A percentile compares a stretch with the other conserved stretches of the same genome.
These are phyloP conservation scores for Corylus avellana DNA, from an alignment of 306 rosid species.

Conservation along the genomic window DNA sequence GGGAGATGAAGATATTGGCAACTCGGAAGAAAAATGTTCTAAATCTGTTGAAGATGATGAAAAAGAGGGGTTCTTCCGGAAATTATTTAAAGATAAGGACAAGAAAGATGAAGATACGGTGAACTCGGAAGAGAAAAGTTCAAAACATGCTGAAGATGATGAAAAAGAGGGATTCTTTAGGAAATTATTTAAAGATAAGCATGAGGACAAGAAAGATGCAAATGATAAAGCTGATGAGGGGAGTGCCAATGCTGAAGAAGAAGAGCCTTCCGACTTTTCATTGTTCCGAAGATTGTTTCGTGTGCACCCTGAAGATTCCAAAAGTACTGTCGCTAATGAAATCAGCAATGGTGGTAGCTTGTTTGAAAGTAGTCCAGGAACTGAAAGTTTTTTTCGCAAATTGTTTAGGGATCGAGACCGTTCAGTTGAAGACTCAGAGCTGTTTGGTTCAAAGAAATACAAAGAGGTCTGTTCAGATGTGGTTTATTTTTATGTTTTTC, in stretches of 20 bases:
- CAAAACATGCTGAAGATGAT: conserved; percentile 64
- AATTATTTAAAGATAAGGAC: conserved; percentile 78
- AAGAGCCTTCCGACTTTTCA: conserved; percentile 76
- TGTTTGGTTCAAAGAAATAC: conserved; percentile 72
- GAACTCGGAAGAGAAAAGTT: conserved; percentile 56
- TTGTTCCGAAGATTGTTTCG: conserved; percentile 81
- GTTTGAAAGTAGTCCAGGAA: conserved; percentile 83
- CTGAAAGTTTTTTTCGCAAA: conserved; percentile 87
- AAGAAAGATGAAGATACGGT: conserved; percentile 57
- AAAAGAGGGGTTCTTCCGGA: conserved; percentile 81
- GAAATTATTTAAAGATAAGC: conserved; percentile 73
- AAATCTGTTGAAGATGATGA: conserved; percentile 75
- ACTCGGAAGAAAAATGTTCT: conserved; percentile 59
- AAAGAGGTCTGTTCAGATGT: conserved; percentile 63
- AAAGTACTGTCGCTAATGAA: conserved; percentile 57
- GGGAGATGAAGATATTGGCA: conserved; percentile 46
- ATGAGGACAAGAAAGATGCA: conserved; percentile 72
- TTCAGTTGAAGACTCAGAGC: conserved; percentile 88
- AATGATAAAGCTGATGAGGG: conserved; percentile 69
- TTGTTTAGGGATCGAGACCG: conserved; percentile 84
- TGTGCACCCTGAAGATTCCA: conserved; percentile 85
- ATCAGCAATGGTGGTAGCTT: conserved; percentile 41
- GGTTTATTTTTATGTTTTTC: conserved; percentile 19
- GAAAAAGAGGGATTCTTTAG: conserved; percentile 87
- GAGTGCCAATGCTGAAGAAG: conserved; percentile 69